A percentile compares a stretch with the other conserved stretches of the same genome.
Conservation (phyloP, 176 grass and related monocot species). For the Pharus latifolius region DNA sequence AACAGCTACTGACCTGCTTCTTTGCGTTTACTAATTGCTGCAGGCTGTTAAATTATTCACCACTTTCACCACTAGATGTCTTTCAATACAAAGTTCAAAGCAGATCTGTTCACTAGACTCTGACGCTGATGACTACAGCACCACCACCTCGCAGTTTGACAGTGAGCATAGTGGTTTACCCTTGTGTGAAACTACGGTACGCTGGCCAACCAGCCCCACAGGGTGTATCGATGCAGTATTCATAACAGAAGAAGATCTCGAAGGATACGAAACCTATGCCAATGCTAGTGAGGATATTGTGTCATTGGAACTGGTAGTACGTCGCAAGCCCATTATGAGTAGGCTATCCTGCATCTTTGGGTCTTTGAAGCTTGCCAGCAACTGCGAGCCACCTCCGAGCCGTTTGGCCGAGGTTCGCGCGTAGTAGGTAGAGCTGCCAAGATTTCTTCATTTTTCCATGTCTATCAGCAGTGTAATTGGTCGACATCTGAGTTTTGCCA, state of each 20-base stretch:
- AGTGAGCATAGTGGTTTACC: conserved; percentile 30
- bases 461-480: conserved; percentile 11
- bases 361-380: conserved; percentile 37
- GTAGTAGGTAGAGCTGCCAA: conserved; percentile 17
- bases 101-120: neutral
- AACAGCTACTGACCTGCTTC: neutral
- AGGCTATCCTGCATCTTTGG: conserved; percentile 57
- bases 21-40: neutral
- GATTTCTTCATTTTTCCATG: neutral
- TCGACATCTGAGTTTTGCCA: conserved; percentile 10
- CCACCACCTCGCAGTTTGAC: neutral
- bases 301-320: conserved; percentile 10
- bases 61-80: neutral
- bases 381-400: conserved; percentile 23
- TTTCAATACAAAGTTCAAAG: conserved; percentile 10
- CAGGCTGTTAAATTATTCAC: conserved; percentile 73
- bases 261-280: conserved; percentile 45
- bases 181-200: conserved; percentile 3
- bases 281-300: neutral
- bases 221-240: conserved; percentile 37
- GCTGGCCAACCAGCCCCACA: conserved; percentile 20
- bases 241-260: conserved; percentile 62
- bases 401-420: conserved; percentile 42
- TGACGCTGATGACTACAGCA: conserved; percentile 2
- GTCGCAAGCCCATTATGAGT: conserved; percentile 42